A percentile compares a stretch with the other conserved stretches of the same genome.
Conservation (phyloP, 2,329 filamentous ascomycete genomes). For the Nannizzia gypsea region DNA sequence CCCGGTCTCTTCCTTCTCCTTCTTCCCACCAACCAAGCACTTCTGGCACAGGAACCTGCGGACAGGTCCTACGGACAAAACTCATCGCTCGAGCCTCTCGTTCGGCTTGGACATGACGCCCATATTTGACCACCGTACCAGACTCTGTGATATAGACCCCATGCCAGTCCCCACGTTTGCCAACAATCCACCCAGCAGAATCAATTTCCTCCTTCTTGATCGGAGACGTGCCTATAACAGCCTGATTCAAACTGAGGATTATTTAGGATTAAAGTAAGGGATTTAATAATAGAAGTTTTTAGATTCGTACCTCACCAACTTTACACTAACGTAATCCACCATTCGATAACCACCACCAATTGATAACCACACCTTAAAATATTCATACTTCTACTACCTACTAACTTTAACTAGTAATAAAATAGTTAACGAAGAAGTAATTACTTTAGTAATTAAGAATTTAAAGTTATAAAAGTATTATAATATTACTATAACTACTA, state of each 20-base stretch:
- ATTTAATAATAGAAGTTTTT: too few species aligned
- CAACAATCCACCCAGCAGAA: constrained; percentile 14
- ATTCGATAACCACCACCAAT: neutral
- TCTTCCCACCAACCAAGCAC: constrained; percentile 20
- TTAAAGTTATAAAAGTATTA: neutral
- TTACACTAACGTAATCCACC: neutral
- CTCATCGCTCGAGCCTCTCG: constrained; percentile 17
- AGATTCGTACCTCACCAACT: too few species aligned
- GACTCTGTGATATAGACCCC: constrained; percentile 13
- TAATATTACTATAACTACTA: neutral
- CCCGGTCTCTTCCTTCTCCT: constrained; percentile 10
- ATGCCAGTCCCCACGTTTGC: constrained; percentile 10
- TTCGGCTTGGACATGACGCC: constrained; percentile 20
- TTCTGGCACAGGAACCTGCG: constrained; percentile 19
- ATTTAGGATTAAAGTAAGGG: constrained; percentile 11
- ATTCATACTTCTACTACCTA: neutral
- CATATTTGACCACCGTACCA: constrained; percentile 24
- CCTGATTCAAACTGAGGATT: constrained; percentile 7
- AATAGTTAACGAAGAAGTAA: neutral
- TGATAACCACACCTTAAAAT: neutral
- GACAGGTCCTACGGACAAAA: constrained; percentile 12
- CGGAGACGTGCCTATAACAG: constrained; percentile 5
- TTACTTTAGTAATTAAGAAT: neutral
- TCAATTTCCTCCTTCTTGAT: constrained; percentile 8
- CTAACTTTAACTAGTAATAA: neutral